Evolutionary conservation across 371 early-diverging fungal species (phyloP).

Genomic region (Basidiobolus meristosporus): DNA sequence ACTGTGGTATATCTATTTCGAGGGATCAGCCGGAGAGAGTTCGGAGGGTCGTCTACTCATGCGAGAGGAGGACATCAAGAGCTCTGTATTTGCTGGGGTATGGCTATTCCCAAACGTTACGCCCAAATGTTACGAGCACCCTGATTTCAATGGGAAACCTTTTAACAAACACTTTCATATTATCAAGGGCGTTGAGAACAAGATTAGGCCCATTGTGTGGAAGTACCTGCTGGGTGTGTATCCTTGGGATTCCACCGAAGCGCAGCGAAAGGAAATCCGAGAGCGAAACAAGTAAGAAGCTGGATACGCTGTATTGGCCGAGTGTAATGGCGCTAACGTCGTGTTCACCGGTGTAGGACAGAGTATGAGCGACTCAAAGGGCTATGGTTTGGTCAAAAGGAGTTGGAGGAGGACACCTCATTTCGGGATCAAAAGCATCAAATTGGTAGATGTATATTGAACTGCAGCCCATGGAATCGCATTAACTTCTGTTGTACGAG

Average conservation of each 20-base stretch:
- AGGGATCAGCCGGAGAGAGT: too few relatives aligned
- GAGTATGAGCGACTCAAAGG: too few relatives aligned
- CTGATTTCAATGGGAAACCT: neutral
- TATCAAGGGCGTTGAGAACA: slow-evolving; percentile 44
- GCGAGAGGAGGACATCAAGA: slow-evolving; percentile 23
- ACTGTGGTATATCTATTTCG: slow-evolving; percentile 56
- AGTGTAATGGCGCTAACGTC: too few relatives aligned
- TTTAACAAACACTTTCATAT: neutral
- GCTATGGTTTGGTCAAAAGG: too few relatives aligned
- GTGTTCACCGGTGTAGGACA: too few relatives aligned
- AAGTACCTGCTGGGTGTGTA: slow-evolving; percentile 70
- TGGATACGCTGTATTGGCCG: too few relatives aligned
- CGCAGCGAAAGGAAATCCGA: slow-evolving; percentile 43
- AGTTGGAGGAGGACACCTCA: too few relatives aligned
- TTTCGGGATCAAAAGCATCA: slow-evolving; percentile 66
- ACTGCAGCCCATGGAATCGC: too few relatives aligned
- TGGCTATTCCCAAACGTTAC: too few relatives aligned
- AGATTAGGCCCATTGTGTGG: slow-evolving; percentile 76
- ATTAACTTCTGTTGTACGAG: too few relatives aligned
- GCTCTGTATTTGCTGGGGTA: slow-evolving; percentile 45
- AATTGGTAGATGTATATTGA: too few relatives aligned
- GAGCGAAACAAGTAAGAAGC: slow-evolving; percentile 24
- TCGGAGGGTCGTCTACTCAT: slow-evolving; percentile 33
- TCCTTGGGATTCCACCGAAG: slow-evolving; percentile 64
- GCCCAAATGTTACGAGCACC: too few relatives aligned